Percentiles rank a stretch among this genome's conserved stretches.
Evolutionary conservation across 331 rosid genomes (phyloP).

Genomic region (Ulmus americana): DNA sequence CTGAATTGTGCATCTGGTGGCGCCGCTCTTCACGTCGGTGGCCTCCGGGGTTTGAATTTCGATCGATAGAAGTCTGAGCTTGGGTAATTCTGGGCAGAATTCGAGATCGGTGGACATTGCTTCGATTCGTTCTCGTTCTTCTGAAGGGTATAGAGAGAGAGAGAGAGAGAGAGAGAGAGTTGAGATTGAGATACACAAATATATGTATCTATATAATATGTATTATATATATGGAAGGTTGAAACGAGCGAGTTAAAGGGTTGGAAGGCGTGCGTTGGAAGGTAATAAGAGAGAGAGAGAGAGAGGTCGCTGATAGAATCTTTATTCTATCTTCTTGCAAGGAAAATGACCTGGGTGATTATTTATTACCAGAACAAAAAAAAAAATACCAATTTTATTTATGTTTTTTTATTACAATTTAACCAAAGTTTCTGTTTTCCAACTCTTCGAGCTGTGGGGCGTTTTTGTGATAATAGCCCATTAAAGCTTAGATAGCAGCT

Average conservation of each 20-base stretch:
- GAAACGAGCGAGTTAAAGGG: slow-evolving; percentile 26
- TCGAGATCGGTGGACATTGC: slow-evolving; percentile 58
- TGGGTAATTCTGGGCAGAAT: slow-evolving; percentile 39
- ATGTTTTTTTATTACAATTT: background rate
- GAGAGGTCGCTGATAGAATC: slow-evolving; percentile 23
- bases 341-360: slow-evolving; percentile 18
- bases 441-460: slow-evolving; percentile 1
- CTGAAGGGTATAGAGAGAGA: background rate
- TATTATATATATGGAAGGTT: background rate
- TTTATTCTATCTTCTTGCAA: slow-evolving; percentile 28
- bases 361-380: background rate
- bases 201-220: background rate
- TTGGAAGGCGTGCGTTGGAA: slow-evolving; percentile 70
- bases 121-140: background rate
- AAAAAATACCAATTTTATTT: background rate
- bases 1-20: background rate
- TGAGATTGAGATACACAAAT: background rate
- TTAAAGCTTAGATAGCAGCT: slow-evolving; percentile 8
- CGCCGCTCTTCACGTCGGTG: background rate
- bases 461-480: background rate
- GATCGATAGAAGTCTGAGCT: slow-evolving; percentile 29
- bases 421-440: background rate
- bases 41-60: slow-evolving; percentile 22
- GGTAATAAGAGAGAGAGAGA: slow-evolving; percentile 34
- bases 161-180: no score